Evolutionary conservation across 2,329 filamentous ascomycete genomes (phyloP).

Genomic region (Dichotomopilus funicola): DNA sequence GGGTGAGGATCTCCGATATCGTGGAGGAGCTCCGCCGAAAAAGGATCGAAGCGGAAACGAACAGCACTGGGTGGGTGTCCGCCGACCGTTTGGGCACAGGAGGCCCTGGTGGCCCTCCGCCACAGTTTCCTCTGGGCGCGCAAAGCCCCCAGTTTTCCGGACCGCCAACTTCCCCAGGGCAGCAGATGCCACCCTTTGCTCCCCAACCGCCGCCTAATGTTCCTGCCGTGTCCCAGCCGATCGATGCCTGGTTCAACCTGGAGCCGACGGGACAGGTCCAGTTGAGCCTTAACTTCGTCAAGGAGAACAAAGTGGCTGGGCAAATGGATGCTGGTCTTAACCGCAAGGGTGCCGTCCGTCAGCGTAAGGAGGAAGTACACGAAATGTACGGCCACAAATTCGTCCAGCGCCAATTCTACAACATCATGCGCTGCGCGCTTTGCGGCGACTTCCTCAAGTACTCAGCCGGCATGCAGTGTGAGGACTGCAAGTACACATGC

Average conservation of each 20-base stretch:
- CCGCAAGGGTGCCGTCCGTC: slow-evolving; percentile 90
- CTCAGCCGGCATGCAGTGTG: slow-evolving; percentile 97
- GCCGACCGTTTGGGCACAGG: slow-evolving; percentile 82
- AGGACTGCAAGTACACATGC: slow-evolving; percentile 99
- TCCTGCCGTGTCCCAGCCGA: slow-evolving; percentile 52
- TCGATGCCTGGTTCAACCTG: slow-evolving; percentile 95
- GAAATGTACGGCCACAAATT: slow-evolving; percentile 99
- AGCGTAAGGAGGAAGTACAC: slow-evolving; percentile 96
- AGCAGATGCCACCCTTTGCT: slow-evolving; percentile 22
- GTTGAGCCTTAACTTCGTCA: slow-evolving; percentile 83
- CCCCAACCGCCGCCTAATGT: slow-evolving; percentile 27
- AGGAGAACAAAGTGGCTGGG: slow-evolving; percentile 76
- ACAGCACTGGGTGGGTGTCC: slow-evolving; percentile 91
- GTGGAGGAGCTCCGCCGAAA: slow-evolving; percentile 96
- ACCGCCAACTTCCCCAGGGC: slow-evolving; percentile 38
- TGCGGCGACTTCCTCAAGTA: slow-evolving; percentile 99
- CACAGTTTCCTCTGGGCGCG: slow-evolving; percentile 55
- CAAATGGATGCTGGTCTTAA: slow-evolving; percentile 85
- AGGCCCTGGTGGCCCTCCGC: slow-evolving; percentile 35
- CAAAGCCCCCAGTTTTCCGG: slow-evolving; percentile 40
- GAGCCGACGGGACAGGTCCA: slow-evolving; percentile 92
- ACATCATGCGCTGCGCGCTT: slow-evolving; percentile 98
- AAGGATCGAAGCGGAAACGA: slow-evolving; percentile 93
- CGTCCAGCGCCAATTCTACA: slow-evolving; percentile 97
- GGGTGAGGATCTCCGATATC: slow-evolving; percentile 95